A percentile compares a stretch with the other conserved stretches of the same genome.
Conservation (phyloP, 805 yeast genomes). For the Metschnikowia kofuensis region DNA sequence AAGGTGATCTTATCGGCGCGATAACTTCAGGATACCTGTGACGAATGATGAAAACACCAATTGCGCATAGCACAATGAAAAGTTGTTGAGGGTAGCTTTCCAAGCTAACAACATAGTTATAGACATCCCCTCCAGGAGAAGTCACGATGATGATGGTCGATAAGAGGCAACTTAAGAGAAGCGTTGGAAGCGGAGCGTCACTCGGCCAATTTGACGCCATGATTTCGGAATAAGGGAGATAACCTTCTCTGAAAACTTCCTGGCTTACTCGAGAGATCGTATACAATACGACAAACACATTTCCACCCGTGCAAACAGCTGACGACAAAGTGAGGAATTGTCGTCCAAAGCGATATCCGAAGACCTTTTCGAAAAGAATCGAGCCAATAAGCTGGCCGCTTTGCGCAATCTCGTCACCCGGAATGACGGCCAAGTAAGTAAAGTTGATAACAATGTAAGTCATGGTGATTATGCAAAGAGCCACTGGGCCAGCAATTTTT, state of each 20-base stretch:
- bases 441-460: constrained; percentile 52
- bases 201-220: constrained; percentile 57
- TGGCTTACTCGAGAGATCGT: constrained; percentile 61
- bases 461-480: constrained; percentile 45
- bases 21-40: constrained; percentile 43
- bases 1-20: constrained; percentile 52
- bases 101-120: constrained; percentile 48
- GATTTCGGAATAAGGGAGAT: constrained; percentile 48
- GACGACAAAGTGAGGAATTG: constrained; percentile 54
- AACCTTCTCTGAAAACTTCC: constrained; percentile 64
- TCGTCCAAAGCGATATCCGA: constrained; percentile 52
- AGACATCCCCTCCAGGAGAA: constrained; percentile 49
- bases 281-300: constrained; percentile 59
- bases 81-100: constrained; percentile 52
- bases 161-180: constrained; percentile 41
- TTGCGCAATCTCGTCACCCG: constrained; percentile 49
- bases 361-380: constrained; percentile 51
- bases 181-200: constrained; percentile 54
- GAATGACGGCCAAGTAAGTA: constrained; percentile 54
- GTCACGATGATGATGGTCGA: constrained; percentile 38
- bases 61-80: constrained; percentile 49
- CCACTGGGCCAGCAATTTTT: constrained; percentile 58
- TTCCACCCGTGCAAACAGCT: constrained; percentile 61
- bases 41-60: constrained; percentile 57
- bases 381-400: constrained; percentile 63